Evolutionary conservation across 2,329 filamentous ascomycete species (phyloP), one percentile per base, ranked within the genome.

Genomic region (Dothistroma pini): DNA sequence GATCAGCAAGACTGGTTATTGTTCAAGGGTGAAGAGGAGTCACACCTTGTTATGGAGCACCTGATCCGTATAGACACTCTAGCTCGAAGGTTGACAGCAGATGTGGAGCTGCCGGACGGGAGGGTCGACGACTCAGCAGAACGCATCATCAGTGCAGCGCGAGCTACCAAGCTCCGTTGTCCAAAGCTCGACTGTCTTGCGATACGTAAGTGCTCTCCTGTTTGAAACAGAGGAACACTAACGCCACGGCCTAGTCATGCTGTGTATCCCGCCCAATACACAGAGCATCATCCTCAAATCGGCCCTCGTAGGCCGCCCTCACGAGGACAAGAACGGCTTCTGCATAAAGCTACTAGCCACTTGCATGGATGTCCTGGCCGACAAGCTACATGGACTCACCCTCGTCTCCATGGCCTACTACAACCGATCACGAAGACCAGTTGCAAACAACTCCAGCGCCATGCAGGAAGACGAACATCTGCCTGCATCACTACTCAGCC

Each of bases 181-280:
- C 21, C 19, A 29, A 50, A 25, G 48, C 48, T 50, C 10, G 48
- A 50, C 25, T 25, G 21, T 12, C 21, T 50, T 25, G 21, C 48
- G 21, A 50, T 50, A 10, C 4, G 48, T 51, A 31, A 49, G 12
- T n/a, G 19, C 21, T 11, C 21, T 5, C 9, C 10, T 12, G 3
- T n/a, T 31, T 11, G 48, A 29, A 12, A 21, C 22, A 31, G 22
- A 25, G 21, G 7, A 16, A 51, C 48, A 29, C 21, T 25, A 44
- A 52, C 56, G 41, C 54, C 35, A 8, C n/a, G 32, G 21, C 12
- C 16, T 44, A 56, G 61, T 60, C 14, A 63, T 63, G 58, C 41
- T 63, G 16, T 63, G 61, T 49, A 56, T 63, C 10, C 61, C 61
- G 22, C 16, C 56, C 3, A 54, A 44, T 4, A 53, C 47, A 16